phyloP scores from a whole-genome alignment of 257 asterid genomes.

The Plantago elongata region DNA sequence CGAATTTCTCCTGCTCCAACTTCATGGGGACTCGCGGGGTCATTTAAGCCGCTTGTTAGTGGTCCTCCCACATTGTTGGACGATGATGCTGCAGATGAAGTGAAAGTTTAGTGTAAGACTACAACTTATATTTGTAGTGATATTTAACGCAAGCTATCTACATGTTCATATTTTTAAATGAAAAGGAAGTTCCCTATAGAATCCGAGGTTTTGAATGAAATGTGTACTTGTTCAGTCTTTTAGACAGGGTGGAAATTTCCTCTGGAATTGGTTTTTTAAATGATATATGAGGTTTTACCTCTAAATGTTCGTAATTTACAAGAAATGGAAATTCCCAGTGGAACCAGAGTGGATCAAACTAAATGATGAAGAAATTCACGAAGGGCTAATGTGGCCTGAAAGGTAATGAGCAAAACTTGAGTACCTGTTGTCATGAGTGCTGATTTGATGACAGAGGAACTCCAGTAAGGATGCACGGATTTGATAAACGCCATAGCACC shows the following conservation, averaged over 20 bases:
- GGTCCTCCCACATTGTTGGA: conserved; percentile 36
- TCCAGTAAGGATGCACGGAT: conserved; percentile 58
- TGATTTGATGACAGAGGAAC: conserved; percentile 54
- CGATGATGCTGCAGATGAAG: conserved; percentile 44
- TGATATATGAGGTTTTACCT: no score
- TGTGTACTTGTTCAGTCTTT: no score
- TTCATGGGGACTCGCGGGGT: conserved; percentile 46
- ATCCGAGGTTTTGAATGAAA: no score
- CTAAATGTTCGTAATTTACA: background rate
- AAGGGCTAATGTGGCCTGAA: no score
- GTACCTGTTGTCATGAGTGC: conserved; percentile 73
- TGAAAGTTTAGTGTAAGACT: background rate
- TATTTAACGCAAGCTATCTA: no score
- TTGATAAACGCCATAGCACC: conserved; percentile 68
- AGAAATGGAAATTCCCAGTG: background rate
- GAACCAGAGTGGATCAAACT: background rate
- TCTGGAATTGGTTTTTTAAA: no score
- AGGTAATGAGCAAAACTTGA: no score
- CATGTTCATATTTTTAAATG: no score
- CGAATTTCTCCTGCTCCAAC: conserved; percentile 57
- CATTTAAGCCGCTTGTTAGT: conserved; percentile 34
- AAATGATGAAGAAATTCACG: no score
- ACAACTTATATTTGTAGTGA: background rate
- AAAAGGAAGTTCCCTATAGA: no score
- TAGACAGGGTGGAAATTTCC: no score